Evolutionary conservation across 345 rosid species (phyloP), one percentile per base, ranked within the genome.

Genomic region (Leavenworthia alabamica): DNA sequence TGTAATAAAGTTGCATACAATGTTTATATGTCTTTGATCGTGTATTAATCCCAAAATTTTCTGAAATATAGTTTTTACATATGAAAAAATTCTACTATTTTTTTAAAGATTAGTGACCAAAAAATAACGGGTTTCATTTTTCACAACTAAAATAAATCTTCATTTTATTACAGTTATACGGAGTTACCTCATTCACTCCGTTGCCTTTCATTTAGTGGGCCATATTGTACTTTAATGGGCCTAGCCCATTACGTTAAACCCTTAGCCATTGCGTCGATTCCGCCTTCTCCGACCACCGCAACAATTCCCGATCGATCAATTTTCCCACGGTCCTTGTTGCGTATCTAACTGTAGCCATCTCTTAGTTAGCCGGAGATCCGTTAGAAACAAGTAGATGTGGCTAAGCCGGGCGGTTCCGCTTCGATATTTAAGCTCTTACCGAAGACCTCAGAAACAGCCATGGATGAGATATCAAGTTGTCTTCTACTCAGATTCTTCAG

Each of bases 401-500:
- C 53, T 63, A 46, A 68, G 28, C n/a, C 45, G 74, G 17, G 60
- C 55, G 7, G 39, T 43, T 35, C 54, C 61, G 3, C 19, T 73
- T 4, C 46, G 65, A 51, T 56, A 46, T 15, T 19, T 73, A 24
- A 26, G 23, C 67, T 52, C 61, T 4, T 16, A 61, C 49, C 16
- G 26, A 50, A 68, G 23, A 62, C 26, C 9, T 22, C 60, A 52
- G 31, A 73, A 73, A 26, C 60, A 66, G 14, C 57, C 47, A 73
- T 73, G 77, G 77, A 61, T 73, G 55, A 47, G 1, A 3, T 7
- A 13, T 27, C 49, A 33, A 8, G 33, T 39, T 3, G 49, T 50
- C 5, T 68, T 57, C 37, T 68, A 49, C 70, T 73, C 77, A 49
- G 74, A 68, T 52, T 73, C 39, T 5, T 1, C 77, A 22, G 73